These are phyloP conservation scores for Eucalyptus sp. DNA, from an alignment of 345 rosid species.

Conservation along the genomic window DNA sequence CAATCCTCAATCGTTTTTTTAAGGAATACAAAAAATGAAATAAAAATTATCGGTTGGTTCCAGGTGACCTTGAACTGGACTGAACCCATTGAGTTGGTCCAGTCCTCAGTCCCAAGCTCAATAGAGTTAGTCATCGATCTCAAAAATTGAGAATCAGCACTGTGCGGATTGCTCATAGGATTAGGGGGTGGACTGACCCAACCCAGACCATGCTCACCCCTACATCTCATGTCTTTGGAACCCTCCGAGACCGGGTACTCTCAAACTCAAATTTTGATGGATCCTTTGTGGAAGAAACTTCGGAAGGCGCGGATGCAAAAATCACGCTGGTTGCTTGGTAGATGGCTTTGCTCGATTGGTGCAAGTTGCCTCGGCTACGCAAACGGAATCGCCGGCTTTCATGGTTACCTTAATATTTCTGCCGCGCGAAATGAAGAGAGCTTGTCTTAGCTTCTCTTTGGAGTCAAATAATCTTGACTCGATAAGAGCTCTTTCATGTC, in stretches of 20 bases:
- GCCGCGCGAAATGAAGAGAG: background rate
- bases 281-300: background rate
- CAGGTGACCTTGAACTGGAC: too few relatives aligned
- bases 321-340: background rate
- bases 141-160: too few relatives aligned
- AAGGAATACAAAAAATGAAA: too few relatives aligned
- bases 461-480: background rate
- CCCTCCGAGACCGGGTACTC: background rate
- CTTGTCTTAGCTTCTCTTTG: background rate
- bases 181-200: too few relatives aligned
- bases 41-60: too few relatives aligned
- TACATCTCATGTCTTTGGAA: background rate
- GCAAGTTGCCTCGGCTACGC: background rate
- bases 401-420: background rate
- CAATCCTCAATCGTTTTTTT: too few relatives aligned
- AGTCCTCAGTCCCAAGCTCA: too few relatives aligned
- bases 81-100: too few relatives aligned
- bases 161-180: too few relatives aligned
- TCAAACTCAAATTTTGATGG: background rate
- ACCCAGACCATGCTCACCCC: too few relatives aligned
- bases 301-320: fast-evolving
- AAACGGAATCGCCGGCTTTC: background rate
- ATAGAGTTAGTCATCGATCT: too few relatives aligned
- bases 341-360: background rate
- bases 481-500: background rate